These are phyloP conservation scores for Ustilago sp. DNA, from an alignment of 1,284 basidiomycete genomes.

Conservation along the genomic window DNA sequence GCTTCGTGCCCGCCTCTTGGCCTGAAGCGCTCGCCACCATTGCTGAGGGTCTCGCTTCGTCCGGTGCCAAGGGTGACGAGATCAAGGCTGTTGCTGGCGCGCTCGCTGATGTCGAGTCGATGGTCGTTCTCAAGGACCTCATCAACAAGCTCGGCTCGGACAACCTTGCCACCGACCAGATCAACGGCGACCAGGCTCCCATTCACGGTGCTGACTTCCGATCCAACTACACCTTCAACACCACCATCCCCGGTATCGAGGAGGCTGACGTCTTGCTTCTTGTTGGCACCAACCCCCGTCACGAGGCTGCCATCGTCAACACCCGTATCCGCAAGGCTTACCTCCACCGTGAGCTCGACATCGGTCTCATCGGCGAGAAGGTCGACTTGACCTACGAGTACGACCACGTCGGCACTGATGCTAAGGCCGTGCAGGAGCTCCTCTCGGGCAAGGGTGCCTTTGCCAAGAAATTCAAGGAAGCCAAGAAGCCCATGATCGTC, in stretches of 20 bases:
- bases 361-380: conserved; percentile 90
- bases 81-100: conserved; percentile 95
- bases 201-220: conserved; percentile 89
- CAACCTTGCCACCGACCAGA: conserved; percentile 86
- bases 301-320: conserved; percentile 97
- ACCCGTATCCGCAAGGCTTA: conserved; percentile 95
- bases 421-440: conserved; percentile 83
- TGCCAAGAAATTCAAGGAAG: conserved; percentile 86
- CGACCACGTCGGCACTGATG: conserved; percentile 85
- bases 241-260: conserved; percentile 91
- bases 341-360: conserved; percentile 84
- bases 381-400: conserved; percentile 94
- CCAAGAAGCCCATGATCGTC: conserved; percentile 93
- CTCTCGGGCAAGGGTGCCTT: conserved; percentile 80
- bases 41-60: conserved; percentile 80
- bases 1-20: conserved; percentile 92
- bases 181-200: conserved; percentile 76
- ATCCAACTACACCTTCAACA: conserved; percentile 96
- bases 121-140: conserved; percentile 94
- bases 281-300: conserved; percentile 95
- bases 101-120: conserved; percentile 91
- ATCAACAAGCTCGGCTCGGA: conserved; percentile 94
- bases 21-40: conserved; percentile 87
- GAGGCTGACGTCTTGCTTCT: conserved; percentile 92
- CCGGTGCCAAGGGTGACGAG: conserved; percentile 91